Conservation (phyloP, 2,329 filamentous ascomycete genomes). For the Fusarium redolens region DNA sequence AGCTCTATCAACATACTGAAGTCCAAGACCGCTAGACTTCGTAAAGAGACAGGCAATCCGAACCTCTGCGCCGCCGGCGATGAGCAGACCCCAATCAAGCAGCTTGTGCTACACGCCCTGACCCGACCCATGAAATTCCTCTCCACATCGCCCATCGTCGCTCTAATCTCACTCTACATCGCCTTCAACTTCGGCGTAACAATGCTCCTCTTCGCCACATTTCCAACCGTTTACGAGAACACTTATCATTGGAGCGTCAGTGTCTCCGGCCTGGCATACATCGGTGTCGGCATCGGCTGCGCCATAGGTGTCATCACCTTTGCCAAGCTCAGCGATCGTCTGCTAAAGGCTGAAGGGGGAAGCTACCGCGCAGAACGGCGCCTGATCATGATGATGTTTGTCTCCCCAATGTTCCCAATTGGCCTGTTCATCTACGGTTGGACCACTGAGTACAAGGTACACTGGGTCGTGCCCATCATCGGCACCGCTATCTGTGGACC, state of each 20-base stretch:
- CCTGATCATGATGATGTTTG: slow-evolving; percentile 17
- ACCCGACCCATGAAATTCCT: slow-evolving; percentile 60
- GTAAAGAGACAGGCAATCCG: neutral
- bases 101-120: neutral
- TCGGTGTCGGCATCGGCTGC: slow-evolving; percentile 31
- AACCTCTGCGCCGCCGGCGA: fast-evolving
- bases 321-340: slow-evolving; percentile 17
- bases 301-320: slow-evolving; percentile 15
- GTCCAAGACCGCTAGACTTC: neutral
- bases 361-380: slow-evolving; percentile 8
- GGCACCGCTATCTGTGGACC: neutral
- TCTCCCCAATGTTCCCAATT: slow-evolving; percentile 9
- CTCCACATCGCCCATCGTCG: slow-evolving; percentile 59
- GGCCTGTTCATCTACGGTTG: slow-evolving; percentile 33
- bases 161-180: slow-evolving; percentile 60
- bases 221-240: slow-evolving; percentile 60
- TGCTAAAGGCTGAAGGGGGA: neutral
- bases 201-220: slow-evolving; percentile 67
- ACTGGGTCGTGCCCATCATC: slow-evolving; percentile 29
- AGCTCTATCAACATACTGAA: neutral
- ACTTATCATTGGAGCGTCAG: slow-evolving; percentile 53
- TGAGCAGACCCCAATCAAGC: fast-evolving
- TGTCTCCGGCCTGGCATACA: slow-evolving; percentile 36
- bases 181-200: slow-evolving; percentile 65
- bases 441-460: slow-evolving; percentile 27